These are phyloP conservation scores for Kondoa malvinella DNA, from an alignment of 768 basidiomycete genomes.

Conservation along the genomic window DNA sequence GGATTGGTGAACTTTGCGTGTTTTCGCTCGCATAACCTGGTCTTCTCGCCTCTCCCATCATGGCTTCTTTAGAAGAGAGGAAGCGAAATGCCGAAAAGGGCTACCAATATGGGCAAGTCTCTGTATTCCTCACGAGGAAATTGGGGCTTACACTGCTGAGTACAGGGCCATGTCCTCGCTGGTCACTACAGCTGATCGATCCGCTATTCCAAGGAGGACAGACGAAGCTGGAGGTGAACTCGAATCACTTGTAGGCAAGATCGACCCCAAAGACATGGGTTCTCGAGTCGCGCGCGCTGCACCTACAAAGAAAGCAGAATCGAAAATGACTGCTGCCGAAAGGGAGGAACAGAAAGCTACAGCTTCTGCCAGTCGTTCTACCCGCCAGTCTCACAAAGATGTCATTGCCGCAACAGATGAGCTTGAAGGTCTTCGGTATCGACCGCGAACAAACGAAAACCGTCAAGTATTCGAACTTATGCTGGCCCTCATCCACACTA, in stretches of 20 bases:
- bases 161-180: conserved; percentile 88
- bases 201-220: conserved; percentile 9
- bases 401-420: conserved; percentile 88
- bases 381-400: conserved; percentile 48
- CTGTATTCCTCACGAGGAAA: background rate
- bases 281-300: conserved; percentile 65
- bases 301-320: conserved; percentile 62
- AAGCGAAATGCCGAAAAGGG: background rate
- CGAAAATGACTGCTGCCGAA: conserved; percentile 11
- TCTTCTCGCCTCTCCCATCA: background rate
- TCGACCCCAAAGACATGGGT: conserved; percentile 82
- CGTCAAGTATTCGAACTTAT: conserved; percentile 87
- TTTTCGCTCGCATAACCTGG: background rate
- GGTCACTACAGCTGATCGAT: conserved; percentile 62
- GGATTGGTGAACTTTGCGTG: too few relatives aligned
- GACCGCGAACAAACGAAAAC: conserved; percentile 84
- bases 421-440: conserved; percentile 79
- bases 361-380: conserved; percentile 7
- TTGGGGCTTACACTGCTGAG: conserved; percentile 16
- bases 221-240: conserved; percentile 96
- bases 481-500: conserved; percentile 54
- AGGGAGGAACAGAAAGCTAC: conserved; percentile 9
- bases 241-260: conserved; percentile 76
- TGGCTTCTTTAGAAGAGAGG: conserved; percentile 2
- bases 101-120: background rate